Percentiles rank a stretch among this genome's conserved stretches.
These are phyloP conservation scores for Populus euphratica DNA, from an alignment of 345 rosid genomes.

Conservation along the genomic window DNA sequence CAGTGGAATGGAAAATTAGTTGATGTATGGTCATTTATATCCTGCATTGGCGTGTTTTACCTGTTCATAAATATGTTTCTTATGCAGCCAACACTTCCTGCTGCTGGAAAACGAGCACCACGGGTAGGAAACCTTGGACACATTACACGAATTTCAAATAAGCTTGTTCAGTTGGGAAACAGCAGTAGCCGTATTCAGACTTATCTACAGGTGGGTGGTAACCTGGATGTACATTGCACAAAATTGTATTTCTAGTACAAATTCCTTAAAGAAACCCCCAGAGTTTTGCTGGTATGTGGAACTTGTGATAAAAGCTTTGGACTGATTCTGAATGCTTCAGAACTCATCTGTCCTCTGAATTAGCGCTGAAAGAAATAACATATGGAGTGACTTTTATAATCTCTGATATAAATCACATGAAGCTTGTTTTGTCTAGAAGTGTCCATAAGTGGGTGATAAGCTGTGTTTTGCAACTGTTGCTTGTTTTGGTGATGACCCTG, in stretches of 20 bases:
- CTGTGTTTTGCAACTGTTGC: neutral
- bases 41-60: neutral
- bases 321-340: neutral
- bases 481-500: neutral
- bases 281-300: neutral
- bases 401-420: neutral
- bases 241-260: neutral
- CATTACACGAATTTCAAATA: constrained; percentile 75
- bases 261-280: neutral
- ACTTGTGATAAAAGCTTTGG: neutral
- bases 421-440: neutral
- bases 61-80: neutral
- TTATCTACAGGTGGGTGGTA: constrained; percentile 65
- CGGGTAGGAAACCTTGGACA: constrained; percentile 88
- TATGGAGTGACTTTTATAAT: neutral
- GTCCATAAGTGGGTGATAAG: neutral
- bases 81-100: constrained; percentile 72
- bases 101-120: constrained; percentile 70
- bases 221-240: neutral
- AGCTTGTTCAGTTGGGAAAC: constrained; percentile 70
- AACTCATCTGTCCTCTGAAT: neutral
- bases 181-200: constrained; percentile 52
- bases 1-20: neutral
- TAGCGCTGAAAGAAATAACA: neutral
- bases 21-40: neutral